Percentiles rank a stretch among this genome's conserved stretches.
These are phyloP conservation scores for Aspergillus sp. DNA, from an alignment of 2,329 filamentous ascomycete genomes.

Conservation along the genomic window DNA sequence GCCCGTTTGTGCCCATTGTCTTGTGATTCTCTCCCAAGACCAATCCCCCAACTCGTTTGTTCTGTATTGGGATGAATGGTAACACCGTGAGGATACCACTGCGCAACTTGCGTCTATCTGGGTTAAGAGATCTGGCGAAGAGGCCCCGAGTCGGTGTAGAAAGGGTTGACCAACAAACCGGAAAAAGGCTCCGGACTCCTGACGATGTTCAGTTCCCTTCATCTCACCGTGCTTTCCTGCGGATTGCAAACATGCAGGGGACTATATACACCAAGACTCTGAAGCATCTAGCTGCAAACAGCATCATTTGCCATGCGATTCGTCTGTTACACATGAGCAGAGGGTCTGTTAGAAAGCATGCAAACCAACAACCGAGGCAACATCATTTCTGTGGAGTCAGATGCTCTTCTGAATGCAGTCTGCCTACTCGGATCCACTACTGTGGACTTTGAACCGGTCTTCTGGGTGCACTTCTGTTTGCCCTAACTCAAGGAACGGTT, in stretches of 20 bases:
- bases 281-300: slow-evolving; percentile 13
- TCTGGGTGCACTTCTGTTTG: neutral
- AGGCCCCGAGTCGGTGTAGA: slow-evolving; percentile 19
- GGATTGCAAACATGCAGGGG: slow-evolving; percentile 16
- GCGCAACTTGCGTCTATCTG: slow-evolving; percentile 19
- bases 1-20: slow-evolving; percentile 21
- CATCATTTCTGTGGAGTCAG: neutral
- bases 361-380: neutral
- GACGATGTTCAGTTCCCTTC: neutral
- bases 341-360: neutral
- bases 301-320: slow-evolving; percentile 17
- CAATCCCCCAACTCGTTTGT: slow-evolving; percentile 17
- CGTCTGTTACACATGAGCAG: slow-evolving; percentile 12
- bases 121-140: neutral
- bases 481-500: neutral
- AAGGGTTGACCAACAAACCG: neutral
- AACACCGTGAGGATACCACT: slow-evolving; percentile 21
- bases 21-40: slow-evolving; percentile 19
- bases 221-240: slow-evolving; percentile 5
- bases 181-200: neutral
- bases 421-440: neutral
- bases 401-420: neutral
- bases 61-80: slow-evolving; percentile 17
- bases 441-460: neutral
- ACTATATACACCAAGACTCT: slow-evolving; percentile 12